phyloP scores from a whole-genome alignment of 2,329 filamentous ascomycete species.

The Coniella lustricola region DNA sequence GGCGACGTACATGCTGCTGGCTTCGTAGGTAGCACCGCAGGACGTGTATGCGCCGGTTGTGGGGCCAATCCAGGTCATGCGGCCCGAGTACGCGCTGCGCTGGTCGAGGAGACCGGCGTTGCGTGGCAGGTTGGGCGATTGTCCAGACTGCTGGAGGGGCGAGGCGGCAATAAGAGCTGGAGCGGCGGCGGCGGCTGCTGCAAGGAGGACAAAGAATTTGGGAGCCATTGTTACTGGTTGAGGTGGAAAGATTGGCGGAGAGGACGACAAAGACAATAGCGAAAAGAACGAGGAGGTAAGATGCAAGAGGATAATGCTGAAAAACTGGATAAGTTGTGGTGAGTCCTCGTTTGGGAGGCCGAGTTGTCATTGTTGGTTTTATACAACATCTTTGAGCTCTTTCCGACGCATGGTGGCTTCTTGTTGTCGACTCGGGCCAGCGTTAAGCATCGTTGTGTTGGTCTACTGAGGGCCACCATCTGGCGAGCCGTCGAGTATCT shows the following conservation, averaged over 20 bases:
- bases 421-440: no score
- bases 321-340: no score
- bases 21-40: constrained; percentile 7
- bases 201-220: background rate
- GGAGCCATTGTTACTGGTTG: background rate
- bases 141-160: background rate
- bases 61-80: constrained; percentile 8
- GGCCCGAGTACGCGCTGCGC: constrained; percentile 4
- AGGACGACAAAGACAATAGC: background rate
- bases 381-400: no score
- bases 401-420: no score
- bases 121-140: background rate
- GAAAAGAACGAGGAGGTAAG: background rate
- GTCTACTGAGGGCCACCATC: no score
- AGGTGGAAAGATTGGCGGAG: no score
- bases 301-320: no score
- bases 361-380: no score
- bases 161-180: background rate
- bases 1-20: constrained; percentile 9
- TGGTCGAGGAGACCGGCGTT: background rate
- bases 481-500: no score
- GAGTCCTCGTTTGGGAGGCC: no score
- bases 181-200: background rate
- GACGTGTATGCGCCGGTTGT: background rate
- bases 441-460: no score